Evolutionary conservation across 352 stramenopile genomes (phyloP), one percentile per base, ranked within the genome.

Genomic region (Phytopythium delawarense): DNA sequence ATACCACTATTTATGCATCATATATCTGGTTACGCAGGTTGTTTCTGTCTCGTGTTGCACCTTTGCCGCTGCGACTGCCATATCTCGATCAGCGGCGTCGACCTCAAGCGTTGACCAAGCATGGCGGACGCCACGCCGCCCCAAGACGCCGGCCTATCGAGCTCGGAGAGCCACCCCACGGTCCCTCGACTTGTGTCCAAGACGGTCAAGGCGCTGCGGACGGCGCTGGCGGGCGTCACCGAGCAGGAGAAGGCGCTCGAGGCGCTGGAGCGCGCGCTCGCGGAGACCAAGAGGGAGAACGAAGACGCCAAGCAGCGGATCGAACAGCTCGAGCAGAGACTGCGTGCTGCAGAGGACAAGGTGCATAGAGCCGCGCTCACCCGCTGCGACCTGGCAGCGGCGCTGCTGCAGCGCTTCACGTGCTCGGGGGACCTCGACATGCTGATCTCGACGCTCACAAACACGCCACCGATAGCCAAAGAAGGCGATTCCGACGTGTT

Each of bases 361-460:
- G 8, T 7, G 13, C 21, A 15, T 1, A 16, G 9, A 1, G 13
- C n/a, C 6, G 25, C 13, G 21, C 20, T 34, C 34, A 59, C 9
- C 15, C 53, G n/a, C 3, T 11, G 39, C 21, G 35, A 59, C n/a
- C 53, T 59, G n/a, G 34, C 35, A 5, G 39, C 15, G 21, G 34
- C 34, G 35, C 35, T 48, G 4, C 34, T 48, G 35, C 34, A 44
- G 12, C 21, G 25, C 12, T 59, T 59, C 21, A 49, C 35, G 35
- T 59, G 53, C 53, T 44, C 25, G n/a, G 53, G 53, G 8, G 53
- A 59, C 53, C 53, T 59, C n/a, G 30, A 59, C 35, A 9, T 32
- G 18, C 21, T 59, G 5, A 18, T 59, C 35, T 21, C 21, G 13
- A 8, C 25, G n/a, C 32, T 59, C 1, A 48, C 34, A 1, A 9